A percentile compares a stretch with the other conserved stretches of the same genome.
phyloP scores from a whole-genome alignment of 2,329 filamentous ascomycete species.

The Clarireedia homoeocarpa region DNA sequence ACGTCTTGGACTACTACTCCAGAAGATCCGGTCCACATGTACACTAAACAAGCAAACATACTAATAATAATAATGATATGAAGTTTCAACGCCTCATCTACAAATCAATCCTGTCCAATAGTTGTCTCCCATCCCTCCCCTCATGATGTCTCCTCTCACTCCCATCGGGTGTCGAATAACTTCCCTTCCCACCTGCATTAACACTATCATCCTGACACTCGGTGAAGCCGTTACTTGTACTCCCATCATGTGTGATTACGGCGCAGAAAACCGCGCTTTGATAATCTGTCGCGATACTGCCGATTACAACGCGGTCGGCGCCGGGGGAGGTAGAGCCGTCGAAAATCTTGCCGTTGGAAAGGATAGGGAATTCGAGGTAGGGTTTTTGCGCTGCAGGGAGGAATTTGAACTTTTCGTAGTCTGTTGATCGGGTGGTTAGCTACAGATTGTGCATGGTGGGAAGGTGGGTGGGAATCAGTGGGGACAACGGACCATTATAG shows the following conservation, averaged over 20 bases:
- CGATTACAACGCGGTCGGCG: conserved; percentile 29
- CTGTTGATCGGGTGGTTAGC: not conserved
- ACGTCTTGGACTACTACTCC: no score
- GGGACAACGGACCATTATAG: conserved; percentile 23
- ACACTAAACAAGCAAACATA: no score
- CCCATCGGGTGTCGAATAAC: conserved; percentile 7
- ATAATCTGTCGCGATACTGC: conserved; percentile 25
- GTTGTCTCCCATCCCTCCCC: conserved; percentile 11
- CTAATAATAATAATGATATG: no score
- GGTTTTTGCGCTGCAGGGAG: conserved; percentile 23
- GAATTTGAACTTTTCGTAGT: conserved; percentile 30
- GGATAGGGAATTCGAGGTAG: conserved; percentile 29
- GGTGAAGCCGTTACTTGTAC: conserved; percentile 25
- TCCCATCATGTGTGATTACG: conserved; percentile 27
- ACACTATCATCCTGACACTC: conserved; percentile 24
- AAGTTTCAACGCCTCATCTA: not conserved
- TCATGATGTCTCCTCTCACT: conserved; percentile 5
- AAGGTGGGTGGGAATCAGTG: not conserved
- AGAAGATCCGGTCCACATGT: no score
- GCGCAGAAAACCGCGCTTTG: conserved; percentile 26
- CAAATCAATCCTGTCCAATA: conserved; percentile 19
- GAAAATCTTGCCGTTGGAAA: conserved; percentile 17
- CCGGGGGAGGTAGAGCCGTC: conserved; percentile 23
- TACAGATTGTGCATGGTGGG: not conserved
- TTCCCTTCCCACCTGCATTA: conserved; percentile 10